Evolutionary conservation across 768 basidiomycete genomes (phyloP).

Genomic region (Lentinula raphanica): DNA sequence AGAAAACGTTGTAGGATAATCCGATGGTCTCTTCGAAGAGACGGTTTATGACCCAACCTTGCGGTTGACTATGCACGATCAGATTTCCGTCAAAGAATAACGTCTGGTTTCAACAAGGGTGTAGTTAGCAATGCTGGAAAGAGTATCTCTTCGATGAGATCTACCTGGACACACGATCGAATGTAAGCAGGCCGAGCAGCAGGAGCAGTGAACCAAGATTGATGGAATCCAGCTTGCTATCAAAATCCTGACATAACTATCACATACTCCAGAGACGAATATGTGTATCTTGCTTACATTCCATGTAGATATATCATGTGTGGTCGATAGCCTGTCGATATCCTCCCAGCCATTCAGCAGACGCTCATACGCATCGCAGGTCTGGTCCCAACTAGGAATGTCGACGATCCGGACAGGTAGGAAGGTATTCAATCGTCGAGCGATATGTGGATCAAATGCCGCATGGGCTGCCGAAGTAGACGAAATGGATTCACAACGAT

Average conservation of each 20-base stretch:
- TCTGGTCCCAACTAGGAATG: constrained; percentile 40
- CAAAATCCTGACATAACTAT: constrained; percentile 26
- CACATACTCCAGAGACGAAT: background rate
- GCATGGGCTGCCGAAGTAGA: constrained; percentile 40
- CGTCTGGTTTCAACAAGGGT: constrained; percentile 32
- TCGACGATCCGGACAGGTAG: constrained; percentile 63
- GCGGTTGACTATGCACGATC: constrained; percentile 45
- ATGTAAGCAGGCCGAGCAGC: constrained; percentile 47
- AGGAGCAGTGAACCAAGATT: constrained; percentile 39
- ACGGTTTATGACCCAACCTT: constrained; percentile 53
- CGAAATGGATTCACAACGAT: constrained; percentile 28
- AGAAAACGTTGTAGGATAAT: constrained; percentile 43
- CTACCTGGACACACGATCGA: constrained; percentile 61
- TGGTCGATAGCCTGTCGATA: constrained; percentile 37
- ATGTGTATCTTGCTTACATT: constrained; percentile 22
- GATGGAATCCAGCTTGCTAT: constrained; percentile 38
- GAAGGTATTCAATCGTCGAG: constrained; percentile 60
- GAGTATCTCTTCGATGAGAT: constrained; percentile 6
- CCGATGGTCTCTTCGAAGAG: constrained; percentile 64
- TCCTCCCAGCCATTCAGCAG: constrained; percentile 57
- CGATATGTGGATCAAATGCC: constrained; percentile 64
- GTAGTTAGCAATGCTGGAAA: background rate
- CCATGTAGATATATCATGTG: constrained; percentile 51
- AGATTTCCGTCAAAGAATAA: constrained; percentile 53
- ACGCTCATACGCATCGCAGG: constrained; percentile 45